Conservation (phyloP, 2,329 filamentous ascomycete species). For the Diplodia mutila region DNA sequence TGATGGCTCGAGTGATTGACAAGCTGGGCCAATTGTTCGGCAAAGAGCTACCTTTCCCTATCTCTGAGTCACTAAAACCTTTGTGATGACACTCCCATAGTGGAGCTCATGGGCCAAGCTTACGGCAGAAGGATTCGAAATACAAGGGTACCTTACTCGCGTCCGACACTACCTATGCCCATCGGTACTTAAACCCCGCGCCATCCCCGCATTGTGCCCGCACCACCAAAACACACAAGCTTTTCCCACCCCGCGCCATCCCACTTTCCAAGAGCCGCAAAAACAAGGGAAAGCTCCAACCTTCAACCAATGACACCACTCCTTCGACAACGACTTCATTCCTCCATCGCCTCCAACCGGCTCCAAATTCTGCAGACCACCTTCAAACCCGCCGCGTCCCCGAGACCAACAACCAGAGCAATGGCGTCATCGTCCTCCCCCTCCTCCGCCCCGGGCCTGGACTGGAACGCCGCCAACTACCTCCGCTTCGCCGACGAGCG, state of each 20-base stretch:
- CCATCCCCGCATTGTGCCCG: background rate
- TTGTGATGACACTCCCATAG: too few species aligned
- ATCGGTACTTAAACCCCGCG: background rate
- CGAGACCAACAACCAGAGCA: background rate
- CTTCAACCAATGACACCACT: background rate
- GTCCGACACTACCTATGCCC: too few species aligned
- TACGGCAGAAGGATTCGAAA: background rate
- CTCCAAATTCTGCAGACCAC: background rate
- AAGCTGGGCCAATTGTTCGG: too few species aligned
- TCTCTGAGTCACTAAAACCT: too few species aligned
- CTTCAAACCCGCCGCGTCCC: background rate
- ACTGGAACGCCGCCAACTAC: slow-evolving; percentile 63
- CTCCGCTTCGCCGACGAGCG: slow-evolving; percentile 59
- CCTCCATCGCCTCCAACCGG: background rate
- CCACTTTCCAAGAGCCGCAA: background rate
- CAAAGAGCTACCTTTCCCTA: too few species aligned
- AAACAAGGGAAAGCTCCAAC: background rate
- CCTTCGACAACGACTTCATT: background rate
- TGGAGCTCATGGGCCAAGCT: background rate
- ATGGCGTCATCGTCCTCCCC: background rate
- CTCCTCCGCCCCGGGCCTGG: slow-evolving; percentile 27
- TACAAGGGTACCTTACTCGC: background rate
- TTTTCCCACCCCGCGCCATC: background rate
- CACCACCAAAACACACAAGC: background rate
- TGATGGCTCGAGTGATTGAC: background rate